Evolutionary conservation across 2,329 filamentous ascomycete species (phyloP).

Genomic region (Tolypocladium tropicale): DNA sequence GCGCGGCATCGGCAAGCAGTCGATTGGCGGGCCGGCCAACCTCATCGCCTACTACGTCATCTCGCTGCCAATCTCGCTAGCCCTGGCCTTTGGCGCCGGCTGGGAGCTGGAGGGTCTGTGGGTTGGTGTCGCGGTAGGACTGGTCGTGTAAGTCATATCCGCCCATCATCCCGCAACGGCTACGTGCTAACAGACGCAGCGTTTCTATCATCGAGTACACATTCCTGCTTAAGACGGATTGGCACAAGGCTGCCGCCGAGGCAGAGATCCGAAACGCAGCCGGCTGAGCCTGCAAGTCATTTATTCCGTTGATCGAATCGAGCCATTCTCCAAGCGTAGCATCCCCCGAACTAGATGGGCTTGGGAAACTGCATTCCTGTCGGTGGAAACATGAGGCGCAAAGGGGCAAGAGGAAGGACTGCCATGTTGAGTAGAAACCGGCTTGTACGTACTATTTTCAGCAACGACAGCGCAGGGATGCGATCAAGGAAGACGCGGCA

Average conservation of each 20-base stretch:
- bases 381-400: not conserved
- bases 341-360: not conserved
- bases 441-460: not conserved
- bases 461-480: not conserved
- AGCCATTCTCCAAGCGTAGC: not conserved
- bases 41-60: constrained; percentile 78
- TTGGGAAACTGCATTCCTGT: not conserved
- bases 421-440: not conserved
- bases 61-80: constrained; percentile 75
- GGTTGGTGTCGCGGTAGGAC: constrained; percentile 65
- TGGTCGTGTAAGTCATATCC: constrained; percentile 42
- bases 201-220: constrained; percentile 43
- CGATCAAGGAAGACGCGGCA: not conserved
- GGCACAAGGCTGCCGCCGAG: constrained; percentile 42
- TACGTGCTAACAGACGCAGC: constrained; percentile 16
- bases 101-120: constrained; percentile 78
- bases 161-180: no score
- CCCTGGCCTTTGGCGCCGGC: constrained; percentile 61
- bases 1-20: constrained; percentile 77
- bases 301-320: not conserved
- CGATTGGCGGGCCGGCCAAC: constrained; percentile 83
- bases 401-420: not conserved
- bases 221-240: constrained; percentile 41
- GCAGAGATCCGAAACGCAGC: constrained; percentile 40
- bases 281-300: constrained; percentile 18